phyloP scores from a whole-genome alignment of 2,329 filamentous ascomycete species.

The Diplodia sapinea region DNA sequence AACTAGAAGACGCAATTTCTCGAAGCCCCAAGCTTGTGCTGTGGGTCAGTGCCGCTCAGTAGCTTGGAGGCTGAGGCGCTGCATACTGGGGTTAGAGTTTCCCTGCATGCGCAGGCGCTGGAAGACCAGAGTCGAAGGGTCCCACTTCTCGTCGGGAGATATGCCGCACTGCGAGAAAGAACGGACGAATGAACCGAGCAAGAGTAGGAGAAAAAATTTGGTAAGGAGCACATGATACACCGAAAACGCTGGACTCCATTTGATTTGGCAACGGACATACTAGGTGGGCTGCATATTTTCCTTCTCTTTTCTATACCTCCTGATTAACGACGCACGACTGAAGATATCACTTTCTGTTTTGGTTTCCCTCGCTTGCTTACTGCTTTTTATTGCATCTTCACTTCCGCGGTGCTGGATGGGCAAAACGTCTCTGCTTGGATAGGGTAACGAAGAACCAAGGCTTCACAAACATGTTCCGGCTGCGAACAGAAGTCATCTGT shows the following conservation, averaged over 20 bases:
- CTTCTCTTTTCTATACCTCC: slow-evolving; percentile 19
- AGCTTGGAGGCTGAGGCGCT: not conserved
- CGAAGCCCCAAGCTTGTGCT: slow-evolving; percentile 77
- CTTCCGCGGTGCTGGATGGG: slow-evolving; percentile 2
- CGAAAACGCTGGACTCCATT: slow-evolving; percentile 12
- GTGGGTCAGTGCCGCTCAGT: slow-evolving; percentile 24
- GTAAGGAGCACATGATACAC: slow-evolving; percentile 11
- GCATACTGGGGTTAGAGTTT: not conserved
- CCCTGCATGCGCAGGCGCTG: not conserved
- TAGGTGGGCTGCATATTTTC: slow-evolving; percentile 27
- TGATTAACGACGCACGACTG: slow-evolving; percentile 24
- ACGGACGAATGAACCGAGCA: slow-evolving; percentile 7
- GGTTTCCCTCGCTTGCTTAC: slow-evolving; percentile 5
- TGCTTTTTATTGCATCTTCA: slow-evolving; percentile 7
- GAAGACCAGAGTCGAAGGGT: too few relatives aligned
- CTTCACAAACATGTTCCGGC: not conserved
- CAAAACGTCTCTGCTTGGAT: slow-evolving; percentile 17
- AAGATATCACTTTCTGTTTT: slow-evolving; percentile 26
- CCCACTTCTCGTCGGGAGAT: not conserved
- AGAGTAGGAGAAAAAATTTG: slow-evolving; percentile 7
- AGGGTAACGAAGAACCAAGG: not conserved
- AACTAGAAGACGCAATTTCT: slow-evolving; percentile 79
- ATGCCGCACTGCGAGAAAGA: not conserved
- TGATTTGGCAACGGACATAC: slow-evolving; percentile 23
- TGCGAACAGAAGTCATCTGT: not conserved